A percentile compares a stretch with the other conserved stretches of the same genome.
phyloP scores from a whole-genome alignment of 805 yeast genomes.

The Cyberlindnera saturnus region DNA sequence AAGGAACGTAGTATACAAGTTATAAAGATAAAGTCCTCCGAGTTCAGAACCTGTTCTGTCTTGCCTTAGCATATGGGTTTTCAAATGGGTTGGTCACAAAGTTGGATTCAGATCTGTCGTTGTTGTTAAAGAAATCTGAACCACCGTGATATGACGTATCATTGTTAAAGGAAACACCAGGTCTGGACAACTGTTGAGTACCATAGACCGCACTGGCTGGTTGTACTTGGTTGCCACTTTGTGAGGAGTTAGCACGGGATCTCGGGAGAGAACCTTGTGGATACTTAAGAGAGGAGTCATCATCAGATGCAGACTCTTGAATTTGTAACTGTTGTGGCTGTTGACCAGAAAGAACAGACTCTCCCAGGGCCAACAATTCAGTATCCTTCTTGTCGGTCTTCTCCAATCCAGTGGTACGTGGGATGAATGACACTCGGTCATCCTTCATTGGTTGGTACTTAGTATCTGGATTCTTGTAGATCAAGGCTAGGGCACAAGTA shows the following conservation, averaged over 20 bases:
- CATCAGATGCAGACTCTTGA: slow-evolving; percentile 11
- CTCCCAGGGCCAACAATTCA: slow-evolving; percentile 25
- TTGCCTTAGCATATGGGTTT: slow-evolving; percentile 21
- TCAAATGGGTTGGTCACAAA: slow-evolving; percentile 14
- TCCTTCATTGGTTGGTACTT: slow-evolving; percentile 95
- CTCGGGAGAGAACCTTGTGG: slow-evolving; percentile 14
- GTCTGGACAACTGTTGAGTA: slow-evolving; percentile 12
- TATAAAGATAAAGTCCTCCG: no score
- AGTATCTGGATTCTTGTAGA: slow-evolving; percentile 90
- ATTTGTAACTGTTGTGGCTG: slow-evolving; percentile 20
- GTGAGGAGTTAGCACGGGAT: slow-evolving; percentile 17
- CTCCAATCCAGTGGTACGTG: slow-evolving; percentile 35
- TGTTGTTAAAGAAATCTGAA: slow-evolving; percentile 8
- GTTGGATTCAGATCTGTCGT: slow-evolving; percentile 2
- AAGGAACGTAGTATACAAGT: background rate
- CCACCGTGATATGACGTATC: slow-evolving; percentile 19
- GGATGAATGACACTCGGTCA: slow-evolving; percentile 93
- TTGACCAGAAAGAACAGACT: slow-evolving; percentile 24
- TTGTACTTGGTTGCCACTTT: slow-evolving; percentile 12
- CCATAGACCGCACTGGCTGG: slow-evolving; percentile 25
- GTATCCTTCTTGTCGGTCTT: slow-evolving; percentile 23
- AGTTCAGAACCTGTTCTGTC: slow-evolving; percentile 14
- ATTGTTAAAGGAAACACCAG: slow-evolving; percentile 15
- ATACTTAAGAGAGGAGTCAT: slow-evolving; percentile 7
- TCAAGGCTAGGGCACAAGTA: slow-evolving; percentile 76